Evolutionary conservation across 371 early-diverging fungal genomes (phyloP).

Genomic region (Lichtheimia hyalospora): DNA sequence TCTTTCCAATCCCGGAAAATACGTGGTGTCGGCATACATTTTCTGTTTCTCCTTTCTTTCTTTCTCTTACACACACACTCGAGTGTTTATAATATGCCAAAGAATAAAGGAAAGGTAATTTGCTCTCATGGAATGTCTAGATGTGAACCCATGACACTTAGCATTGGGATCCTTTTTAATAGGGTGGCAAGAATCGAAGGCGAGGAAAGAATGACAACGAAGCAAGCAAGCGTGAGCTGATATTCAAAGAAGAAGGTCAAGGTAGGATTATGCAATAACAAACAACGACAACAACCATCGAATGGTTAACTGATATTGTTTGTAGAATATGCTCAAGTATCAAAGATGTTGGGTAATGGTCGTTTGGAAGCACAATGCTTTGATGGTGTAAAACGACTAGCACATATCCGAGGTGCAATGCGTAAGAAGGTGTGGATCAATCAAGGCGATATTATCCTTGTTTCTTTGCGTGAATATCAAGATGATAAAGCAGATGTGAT

Average conservation of each 20-base stretch:
- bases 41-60: background rate
- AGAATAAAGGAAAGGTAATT: slow-evolving; percentile 87
- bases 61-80: slow-evolving; percentile 2
- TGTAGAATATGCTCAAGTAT: slow-evolving; percentile 93
- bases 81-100: slow-evolving; percentile 58
- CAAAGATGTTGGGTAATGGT: slow-evolving; percentile 97
- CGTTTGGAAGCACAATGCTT: slow-evolving; percentile 94
- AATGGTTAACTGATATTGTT: background rate
- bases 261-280: slow-evolving; percentile 34
- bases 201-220: slow-evolving; percentile 98
- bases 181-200: slow-evolving; percentile 96
- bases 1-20: background rate
- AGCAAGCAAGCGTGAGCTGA: slow-evolving; percentile 91
- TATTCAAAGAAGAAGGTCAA: slow-evolving; percentile 95
- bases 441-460: slow-evolving; percentile 93
- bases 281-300: no score
- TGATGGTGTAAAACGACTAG: slow-evolving; percentile 92
- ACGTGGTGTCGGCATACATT: background rate
- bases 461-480: slow-evolving; percentile 96
- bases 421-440: slow-evolving; percentile 93
- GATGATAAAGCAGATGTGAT: slow-evolving; percentile 97
- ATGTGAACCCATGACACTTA: background rate
- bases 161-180: slow-evolving; percentile 10
- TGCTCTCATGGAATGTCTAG: background rate
- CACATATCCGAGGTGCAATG: slow-evolving; percentile 97